Evolutionary conservation across 2,329 filamentous ascomycete species (phyloP).

Genomic region (Alternaria viburni): DNA sequence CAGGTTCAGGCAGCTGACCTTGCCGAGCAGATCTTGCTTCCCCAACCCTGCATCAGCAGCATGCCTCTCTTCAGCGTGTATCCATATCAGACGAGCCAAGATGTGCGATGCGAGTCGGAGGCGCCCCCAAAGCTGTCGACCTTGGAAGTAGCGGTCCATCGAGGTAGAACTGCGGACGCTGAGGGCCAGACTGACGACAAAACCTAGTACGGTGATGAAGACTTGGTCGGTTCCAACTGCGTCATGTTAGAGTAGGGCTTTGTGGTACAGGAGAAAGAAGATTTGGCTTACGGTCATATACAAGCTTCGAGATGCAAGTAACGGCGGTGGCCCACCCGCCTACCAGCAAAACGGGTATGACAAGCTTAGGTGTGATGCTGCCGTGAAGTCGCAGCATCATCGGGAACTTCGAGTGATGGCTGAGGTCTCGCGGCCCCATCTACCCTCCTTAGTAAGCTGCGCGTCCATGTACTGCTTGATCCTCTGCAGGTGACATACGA

Average conservation of each 20-base stretch:
- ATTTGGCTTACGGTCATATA: slow-evolving; percentile 38
- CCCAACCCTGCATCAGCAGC: slow-evolving; percentile 54
- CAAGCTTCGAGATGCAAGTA: slow-evolving; percentile 56
- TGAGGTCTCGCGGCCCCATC: slow-evolving; percentile 69
- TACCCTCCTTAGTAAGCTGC: slow-evolving; percentile 17
- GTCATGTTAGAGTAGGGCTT: background rate
- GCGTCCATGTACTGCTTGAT: background rate
- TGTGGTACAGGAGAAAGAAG: background rate
- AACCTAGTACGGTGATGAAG: slow-evolving; percentile 77
- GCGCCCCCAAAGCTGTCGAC: slow-evolving; percentile 67
- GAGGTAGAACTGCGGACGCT: slow-evolving; percentile 78
- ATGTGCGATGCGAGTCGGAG: slow-evolving; percentile 63
- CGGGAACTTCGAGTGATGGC: slow-evolving; percentile 77
- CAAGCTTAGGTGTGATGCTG: slow-evolving; percentile 74
- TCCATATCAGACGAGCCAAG: slow-evolving; percentile 80
- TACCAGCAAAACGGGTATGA: slow-evolving; percentile 70
- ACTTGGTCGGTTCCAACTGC: slow-evolving; percentile 66
- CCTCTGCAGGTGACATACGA: background rate
- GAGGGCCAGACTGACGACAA: slow-evolving; percentile 76
- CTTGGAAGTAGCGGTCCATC: slow-evolving; percentile 71
- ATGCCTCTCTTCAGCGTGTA: slow-evolving; percentile 69
- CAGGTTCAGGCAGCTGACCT: slow-evolving; percentile 71
- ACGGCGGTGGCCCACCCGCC: slow-evolving; percentile 69
- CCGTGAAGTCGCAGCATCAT: slow-evolving; percentile 76
- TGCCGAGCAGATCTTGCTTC: slow-evolving; percentile 72